phyloP scores from a whole-genome alignment of 2,329 filamentous ascomycete species.

The Sporothrix phasma region DNA sequence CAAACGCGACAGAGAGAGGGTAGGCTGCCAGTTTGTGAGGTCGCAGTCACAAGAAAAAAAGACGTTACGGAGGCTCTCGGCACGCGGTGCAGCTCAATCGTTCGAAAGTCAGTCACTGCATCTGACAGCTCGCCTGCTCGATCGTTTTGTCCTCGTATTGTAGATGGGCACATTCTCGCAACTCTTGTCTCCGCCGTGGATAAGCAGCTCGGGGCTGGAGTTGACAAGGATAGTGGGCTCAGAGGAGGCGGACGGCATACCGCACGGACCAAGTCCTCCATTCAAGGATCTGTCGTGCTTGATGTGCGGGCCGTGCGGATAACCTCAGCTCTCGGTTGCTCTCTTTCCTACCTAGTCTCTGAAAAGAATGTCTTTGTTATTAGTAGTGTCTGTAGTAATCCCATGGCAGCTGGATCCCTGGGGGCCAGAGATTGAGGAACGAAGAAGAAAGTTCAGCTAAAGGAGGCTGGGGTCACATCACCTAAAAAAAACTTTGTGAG shows the following conservation, averaged over 20 bases:
- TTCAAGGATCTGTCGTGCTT: background rate
- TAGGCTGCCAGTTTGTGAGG: background rate
- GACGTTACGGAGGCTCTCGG: background rate
- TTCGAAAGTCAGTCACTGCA: background rate
- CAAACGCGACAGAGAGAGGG: background rate
- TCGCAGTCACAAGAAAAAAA: background rate
- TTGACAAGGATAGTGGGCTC: background rate
- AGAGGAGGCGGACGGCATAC: background rate
- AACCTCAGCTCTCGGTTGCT: background rate
- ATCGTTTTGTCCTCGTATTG: background rate
- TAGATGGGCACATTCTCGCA: background rate
- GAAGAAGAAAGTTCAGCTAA: background rate
- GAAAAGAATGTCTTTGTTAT: background rate
- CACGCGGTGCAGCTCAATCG: background rate
- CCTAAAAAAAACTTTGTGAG: background rate
- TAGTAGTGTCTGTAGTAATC: background rate
- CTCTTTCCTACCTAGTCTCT: background rate
- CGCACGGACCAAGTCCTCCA: conserved; percentile 1
- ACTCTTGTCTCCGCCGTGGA: background rate
- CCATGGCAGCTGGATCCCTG: background rate
- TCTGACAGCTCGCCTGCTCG: background rate
- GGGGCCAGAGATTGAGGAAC: background rate
- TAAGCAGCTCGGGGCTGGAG: background rate
- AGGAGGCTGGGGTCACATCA: background rate
- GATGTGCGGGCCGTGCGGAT: background rate